Conservation (phyloP, 495 filamentous ascomycete species). For the Daldinia childiae region DNA sequence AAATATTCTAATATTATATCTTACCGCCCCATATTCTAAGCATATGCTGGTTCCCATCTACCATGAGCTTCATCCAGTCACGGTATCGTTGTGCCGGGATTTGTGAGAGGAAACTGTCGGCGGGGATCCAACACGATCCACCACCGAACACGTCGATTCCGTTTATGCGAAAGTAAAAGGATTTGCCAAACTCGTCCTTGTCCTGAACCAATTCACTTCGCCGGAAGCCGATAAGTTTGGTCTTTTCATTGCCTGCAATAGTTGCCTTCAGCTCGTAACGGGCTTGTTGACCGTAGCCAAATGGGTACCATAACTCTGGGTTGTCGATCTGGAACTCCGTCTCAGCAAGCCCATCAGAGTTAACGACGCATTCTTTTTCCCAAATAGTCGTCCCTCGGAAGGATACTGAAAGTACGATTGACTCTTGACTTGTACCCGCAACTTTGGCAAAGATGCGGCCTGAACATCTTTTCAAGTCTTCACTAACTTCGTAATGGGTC, state of each 20-base stretch:
- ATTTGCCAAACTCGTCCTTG: slow-evolving; percentile 67
- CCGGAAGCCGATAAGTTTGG: slow-evolving; percentile 64
- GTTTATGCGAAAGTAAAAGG: slow-evolving; percentile 80
- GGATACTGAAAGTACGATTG: slow-evolving; percentile 50
- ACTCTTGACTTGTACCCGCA: slow-evolving; percentile 52
- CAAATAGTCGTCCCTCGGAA: slow-evolving; percentile 55
- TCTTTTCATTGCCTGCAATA: slow-evolving; percentile 41
- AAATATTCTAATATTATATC: slow-evolving; percentile 43
- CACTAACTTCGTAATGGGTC: slow-evolving; percentile 58
- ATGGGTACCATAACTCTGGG: slow-evolving; percentile 78
- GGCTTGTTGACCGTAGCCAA: slow-evolving; percentile 71
- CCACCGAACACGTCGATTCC: slow-evolving; percentile 74
- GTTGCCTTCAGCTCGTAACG: slow-evolving; percentile 68
- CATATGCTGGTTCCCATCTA: slow-evolving; percentile 74
- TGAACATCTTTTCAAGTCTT: slow-evolving; percentile 52
- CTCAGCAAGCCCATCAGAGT: slow-evolving; percentile 49
- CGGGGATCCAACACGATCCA: slow-evolving; percentile 81
- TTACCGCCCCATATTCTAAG: slow-evolving; percentile 74
- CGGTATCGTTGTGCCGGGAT: slow-evolving; percentile 66
- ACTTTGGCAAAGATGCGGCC: slow-evolving; percentile 56
- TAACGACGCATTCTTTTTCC: slow-evolving; percentile 62
- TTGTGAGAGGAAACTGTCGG: slow-evolving; percentile 71
- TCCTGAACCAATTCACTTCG: slow-evolving; percentile 67
- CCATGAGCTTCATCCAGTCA: slow-evolving; percentile 71
- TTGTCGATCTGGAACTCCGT: slow-evolving; percentile 59